phyloP scores from a whole-genome alignment of 306 rosid genomes.

The Hippophae rhamnoides region DNA sequence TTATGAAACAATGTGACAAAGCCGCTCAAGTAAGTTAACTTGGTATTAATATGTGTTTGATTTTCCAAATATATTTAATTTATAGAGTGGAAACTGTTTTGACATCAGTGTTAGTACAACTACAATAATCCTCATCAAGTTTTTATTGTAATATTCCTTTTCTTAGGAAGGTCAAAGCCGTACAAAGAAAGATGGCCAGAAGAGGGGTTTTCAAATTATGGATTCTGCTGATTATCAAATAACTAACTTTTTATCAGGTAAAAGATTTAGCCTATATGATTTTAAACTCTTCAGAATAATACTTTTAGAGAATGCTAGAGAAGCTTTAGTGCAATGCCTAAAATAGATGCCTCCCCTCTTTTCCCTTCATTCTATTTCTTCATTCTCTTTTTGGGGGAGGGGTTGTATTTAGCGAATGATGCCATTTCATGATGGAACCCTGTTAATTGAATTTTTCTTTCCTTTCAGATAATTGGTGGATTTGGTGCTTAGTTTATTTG shows the following conservation, averaged over 20 bases:
- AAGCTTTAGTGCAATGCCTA: slow-evolving; percentile 1
- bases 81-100: not conserved
- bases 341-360: too few relatives aligned
- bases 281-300: slow-evolving; percentile 7
- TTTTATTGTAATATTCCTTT: slow-evolving; percentile 7
- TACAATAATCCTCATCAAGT: not conserved
- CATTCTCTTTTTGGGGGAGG: too few relatives aligned
- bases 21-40: slow-evolving; percentile 44
- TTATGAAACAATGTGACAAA: slow-evolving; percentile 34
- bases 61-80: too few relatives aligned
- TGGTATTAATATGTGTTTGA: not conserved
- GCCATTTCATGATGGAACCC: too few relatives aligned
- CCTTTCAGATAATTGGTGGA: not conserved
- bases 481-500: not conserved
- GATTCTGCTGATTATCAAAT: slow-evolving; percentile 42
- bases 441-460: too few relatives aligned
- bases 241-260: slow-evolving; percentile 49
- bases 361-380: too few relatives aligned
- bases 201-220: slow-evolving; percentile 39
- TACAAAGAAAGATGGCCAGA: slow-evolving; percentile 42
- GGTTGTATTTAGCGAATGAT: too few relatives aligned
- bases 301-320: slow-evolving; percentile 5
- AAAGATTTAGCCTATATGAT: slow-evolving; percentile 4
- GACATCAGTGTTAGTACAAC: too few relatives aligned
- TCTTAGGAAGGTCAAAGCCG: slow-evolving; percentile 35